Conservation (phyloP, 352 stramenopile species). For the Globisporangium cylindrosporum region DNA sequence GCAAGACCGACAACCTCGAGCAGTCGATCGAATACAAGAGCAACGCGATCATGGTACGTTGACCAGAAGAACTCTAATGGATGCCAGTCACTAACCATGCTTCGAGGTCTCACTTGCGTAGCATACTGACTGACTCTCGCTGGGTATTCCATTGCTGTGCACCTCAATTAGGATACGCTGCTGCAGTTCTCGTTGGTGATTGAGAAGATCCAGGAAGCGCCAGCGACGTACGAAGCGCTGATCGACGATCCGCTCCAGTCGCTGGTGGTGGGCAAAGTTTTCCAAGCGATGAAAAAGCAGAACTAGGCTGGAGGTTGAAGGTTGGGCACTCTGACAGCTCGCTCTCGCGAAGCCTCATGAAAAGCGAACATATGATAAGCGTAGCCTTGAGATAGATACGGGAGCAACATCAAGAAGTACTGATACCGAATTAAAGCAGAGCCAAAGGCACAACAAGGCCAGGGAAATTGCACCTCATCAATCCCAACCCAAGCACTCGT, state of each 20-base stretch:
- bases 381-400: too few species aligned
- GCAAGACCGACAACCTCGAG: conserved; percentile 37
- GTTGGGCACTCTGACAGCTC: not conserved
- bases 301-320: not conserved
- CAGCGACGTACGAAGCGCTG: conserved; percentile 38
- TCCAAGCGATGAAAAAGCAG: not conserved
- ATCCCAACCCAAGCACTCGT: too few species aligned
- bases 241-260: conserved; percentile 15
- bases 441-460: too few species aligned
- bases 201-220: conserved; percentile 50
- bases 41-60: conserved; percentile 49
- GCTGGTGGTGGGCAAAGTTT: conserved; percentile 11
- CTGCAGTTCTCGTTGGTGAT: conserved; percentile 60
- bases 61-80: too few species aligned
- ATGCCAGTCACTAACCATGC: not conserved
- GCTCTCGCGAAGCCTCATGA: too few species aligned
- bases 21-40: conserved; percentile 51
- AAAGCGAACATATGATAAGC: too few species aligned
- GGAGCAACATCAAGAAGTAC: too few species aligned
- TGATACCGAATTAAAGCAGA: too few species aligned
- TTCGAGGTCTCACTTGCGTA: not conserved
- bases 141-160: not conserved
- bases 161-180: conserved; percentile 40
- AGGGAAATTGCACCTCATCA: too few species aligned
- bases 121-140: not conserved